Evolutionary conservation across 371 early-diverging fungal species (phyloP), one percentile per base, ranked within the genome.

Genomic region (Fennellomyces sp.): DNA sequence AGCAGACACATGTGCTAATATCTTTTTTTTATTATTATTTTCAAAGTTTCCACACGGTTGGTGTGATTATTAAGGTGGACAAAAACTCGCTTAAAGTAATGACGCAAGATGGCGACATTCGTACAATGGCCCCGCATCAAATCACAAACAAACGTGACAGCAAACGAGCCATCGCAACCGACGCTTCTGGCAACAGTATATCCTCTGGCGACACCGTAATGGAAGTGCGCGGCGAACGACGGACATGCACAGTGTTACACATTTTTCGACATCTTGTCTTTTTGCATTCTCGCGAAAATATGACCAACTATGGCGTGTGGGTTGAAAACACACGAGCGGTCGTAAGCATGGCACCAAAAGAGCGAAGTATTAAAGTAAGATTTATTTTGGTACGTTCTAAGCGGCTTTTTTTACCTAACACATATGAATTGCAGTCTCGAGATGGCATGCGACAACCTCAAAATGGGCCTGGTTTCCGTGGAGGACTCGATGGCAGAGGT

Each of bases 31-130:
- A 12, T 13, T 30, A 25, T 52, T 29, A 30, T 36, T 52, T 36
- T 33, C 52, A 23, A 3, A 87, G 89, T 68, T 81, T 78, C 57
- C 75, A 84, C 31, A 83, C 82, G 0, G 88, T 92, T 13, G 99
- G 94, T 61, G 86, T 96, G 3, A 89, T 98, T 49, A 82, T 93
- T 26, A 91, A 92, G 61, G 84, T 92, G 17, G 94, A 95, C 29
- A 80, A 84, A 38, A 92, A 91, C 61, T 71, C 81, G 8, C 82
- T 90, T 58, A 86, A 86, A 21, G 84, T 97, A 23, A 61, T 97
- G 49, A 92, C 93, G 67, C 93, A 95, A 67, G 87, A 87, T 63
- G 93, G 91, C 27, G 84, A 83, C 52, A 64, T 88, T 25, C 78
- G 86, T 42, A 85, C 84, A 21, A 79, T 94, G 23, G 72, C 87